Evolutionary conservation across 192 early-diverging fungal species (phyloP).

Genomic region (Lunasporangiospora selenospora): DNA sequence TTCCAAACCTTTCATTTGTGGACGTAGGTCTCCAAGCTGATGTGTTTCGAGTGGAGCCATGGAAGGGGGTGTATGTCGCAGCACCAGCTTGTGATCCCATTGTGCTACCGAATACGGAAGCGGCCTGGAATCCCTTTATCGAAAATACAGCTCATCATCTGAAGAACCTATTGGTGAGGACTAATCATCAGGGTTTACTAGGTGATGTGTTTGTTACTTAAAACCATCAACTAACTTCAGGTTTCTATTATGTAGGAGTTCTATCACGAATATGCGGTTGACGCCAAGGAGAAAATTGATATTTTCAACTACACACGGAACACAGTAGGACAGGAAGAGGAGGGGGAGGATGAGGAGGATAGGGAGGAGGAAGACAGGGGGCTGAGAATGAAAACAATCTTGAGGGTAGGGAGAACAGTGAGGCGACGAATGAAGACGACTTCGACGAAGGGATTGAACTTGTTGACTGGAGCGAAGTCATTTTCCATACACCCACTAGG

Average conservation of each 20-base stretch:
- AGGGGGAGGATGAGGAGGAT: slow-evolving; percentile 1
- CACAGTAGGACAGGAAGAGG: slow-evolving; percentile 9
- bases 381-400: neutral
- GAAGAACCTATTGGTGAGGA: slow-evolving; percentile 7
- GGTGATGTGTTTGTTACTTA: neutral
- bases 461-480: slow-evolving; percentile 4
- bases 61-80: slow-evolving; percentile 6
- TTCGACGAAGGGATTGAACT: neutral
- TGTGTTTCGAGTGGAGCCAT: neutral
- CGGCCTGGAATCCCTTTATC: neutral
- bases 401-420: no score
- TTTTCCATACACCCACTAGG: slow-evolving; percentile 1
- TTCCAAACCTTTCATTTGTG: neutral
- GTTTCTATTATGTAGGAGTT: slow-evolving; percentile 5
- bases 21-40: slow-evolving; percentile 11
- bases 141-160: slow-evolving; percentile 7
- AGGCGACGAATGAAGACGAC: no score
- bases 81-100: slow-evolving; percentile 7
- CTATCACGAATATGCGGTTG: slow-evolving; percentile 3
- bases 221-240: neutral
- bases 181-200: neutral
- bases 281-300: slow-evolving; percentile 10
- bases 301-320: slow-evolving; percentile 1
- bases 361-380: no score
- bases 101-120: slow-evolving; percentile 2